Evolutionary conservation across 164 flowering plant genomes (phyloP).

Genomic region (Nelumbo lutea): DNA sequence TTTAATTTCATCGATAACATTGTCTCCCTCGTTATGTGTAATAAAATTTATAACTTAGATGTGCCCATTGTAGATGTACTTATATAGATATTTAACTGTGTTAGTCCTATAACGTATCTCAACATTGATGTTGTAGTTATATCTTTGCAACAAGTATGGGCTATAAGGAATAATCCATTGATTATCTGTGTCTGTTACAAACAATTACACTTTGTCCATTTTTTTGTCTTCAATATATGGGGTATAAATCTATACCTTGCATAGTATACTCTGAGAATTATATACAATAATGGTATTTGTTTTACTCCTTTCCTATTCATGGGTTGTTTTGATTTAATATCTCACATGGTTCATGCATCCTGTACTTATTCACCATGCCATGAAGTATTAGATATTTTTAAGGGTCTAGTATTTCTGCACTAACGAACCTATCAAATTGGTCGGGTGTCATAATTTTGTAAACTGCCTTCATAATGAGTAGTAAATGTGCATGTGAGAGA

Average conservation of each 20-base stretch:
- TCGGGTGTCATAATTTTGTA: constrained; percentile 6
- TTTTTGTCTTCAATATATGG: too few relatives aligned
- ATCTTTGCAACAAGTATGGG: neutral
- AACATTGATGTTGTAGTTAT: constrained; percentile 4
- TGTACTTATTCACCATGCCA: neutral
- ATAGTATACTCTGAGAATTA: too few relatives aligned
- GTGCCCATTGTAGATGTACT: constrained; percentile 4
- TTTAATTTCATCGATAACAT: too few relatives aligned
- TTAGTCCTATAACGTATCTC: neutral
- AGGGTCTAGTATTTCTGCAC: neutral
- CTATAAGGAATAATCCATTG: too few relatives aligned
- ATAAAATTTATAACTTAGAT: too few relatives aligned
- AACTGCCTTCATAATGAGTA: too few relatives aligned
- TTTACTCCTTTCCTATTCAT: neutral
- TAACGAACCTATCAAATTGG: constrained; percentile 7
- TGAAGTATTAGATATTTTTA: neutral
- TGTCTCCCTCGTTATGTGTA: too few relatives aligned
- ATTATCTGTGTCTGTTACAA: too few relatives aligned
- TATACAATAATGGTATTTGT: too few relatives aligned
- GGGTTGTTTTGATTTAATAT: neutral
- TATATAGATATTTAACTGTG: constrained; percentile 4
- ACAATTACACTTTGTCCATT: too few relatives aligned
- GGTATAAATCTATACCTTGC: too few relatives aligned
- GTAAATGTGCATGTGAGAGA: too few relatives aligned
- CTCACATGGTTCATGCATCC: constrained; percentile 10